phyloP scores from a whole-genome alignment of 371 early-diverging fungal species.

The Haplosporangium sp. region DNA sequence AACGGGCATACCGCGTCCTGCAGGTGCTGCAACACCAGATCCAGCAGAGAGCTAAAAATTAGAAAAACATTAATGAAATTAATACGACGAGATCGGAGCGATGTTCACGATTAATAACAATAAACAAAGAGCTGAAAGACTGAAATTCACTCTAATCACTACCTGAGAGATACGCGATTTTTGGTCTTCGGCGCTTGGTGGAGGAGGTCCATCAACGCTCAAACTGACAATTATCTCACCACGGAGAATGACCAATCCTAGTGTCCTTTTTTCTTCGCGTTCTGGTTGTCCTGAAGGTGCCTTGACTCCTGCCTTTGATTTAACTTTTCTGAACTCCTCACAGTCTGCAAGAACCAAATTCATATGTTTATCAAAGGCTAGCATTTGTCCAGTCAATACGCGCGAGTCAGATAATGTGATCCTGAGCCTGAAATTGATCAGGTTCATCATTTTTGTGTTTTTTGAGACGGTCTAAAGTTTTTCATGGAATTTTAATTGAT shows the following conservation, averaged over 20 bases:
- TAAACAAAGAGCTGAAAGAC: too few species aligned
- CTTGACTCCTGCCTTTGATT: constrained; percentile 62
- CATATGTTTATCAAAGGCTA: constrained; percentile 99
- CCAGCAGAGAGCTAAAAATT: constrained; percentile 65
- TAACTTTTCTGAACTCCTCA: constrained; percentile 95
- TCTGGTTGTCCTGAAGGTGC: constrained; percentile 59
- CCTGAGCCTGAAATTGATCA: constrained; percentile 95
- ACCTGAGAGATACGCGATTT: constrained; percentile 63
- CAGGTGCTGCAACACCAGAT: constrained; percentile 84
- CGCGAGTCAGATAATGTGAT: constrained; percentile 93
- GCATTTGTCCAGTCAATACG: constrained; percentile 94
- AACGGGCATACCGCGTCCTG: constrained; percentile 92
- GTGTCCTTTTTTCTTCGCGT: constrained; percentile 84
- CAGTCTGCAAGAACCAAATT: constrained; percentile 97
- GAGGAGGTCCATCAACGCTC: constrained; percentile 94
- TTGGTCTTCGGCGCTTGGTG: constrained; percentile 73
- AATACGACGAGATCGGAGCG: too few species aligned
- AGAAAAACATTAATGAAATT: not conserved
- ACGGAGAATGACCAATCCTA: constrained; percentile 94
- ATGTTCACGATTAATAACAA: too few species aligned
- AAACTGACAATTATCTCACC: constrained; percentile 94
- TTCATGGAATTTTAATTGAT: not conserved
- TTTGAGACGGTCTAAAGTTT: constrained; percentile 67
- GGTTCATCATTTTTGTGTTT: constrained; percentile 89
- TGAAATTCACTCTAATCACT: not conserved